These are phyloP conservation scores for Gardenia jasminoides DNA, from an alignment of 257 asterid species.

Conservation along the genomic window DNA sequence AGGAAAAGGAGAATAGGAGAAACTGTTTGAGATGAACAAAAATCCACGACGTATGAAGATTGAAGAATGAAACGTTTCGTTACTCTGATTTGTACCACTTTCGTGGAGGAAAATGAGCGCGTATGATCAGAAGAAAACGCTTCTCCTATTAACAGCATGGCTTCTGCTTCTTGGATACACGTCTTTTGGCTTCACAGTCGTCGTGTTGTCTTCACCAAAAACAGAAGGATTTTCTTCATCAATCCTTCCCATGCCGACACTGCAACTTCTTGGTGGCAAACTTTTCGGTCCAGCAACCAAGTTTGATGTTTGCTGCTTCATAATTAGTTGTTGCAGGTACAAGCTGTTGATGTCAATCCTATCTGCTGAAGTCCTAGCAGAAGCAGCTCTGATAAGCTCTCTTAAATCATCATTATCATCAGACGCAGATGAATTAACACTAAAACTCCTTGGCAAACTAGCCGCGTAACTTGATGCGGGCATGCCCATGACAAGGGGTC, in stretches of 20 bases:
- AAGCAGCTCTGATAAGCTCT: slow-evolving; percentile 61
- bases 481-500: slow-evolving; percentile 5
- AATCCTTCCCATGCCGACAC: slow-evolving; percentile 80
- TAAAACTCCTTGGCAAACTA: slow-evolving; percentile 37
- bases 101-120: not conserved
- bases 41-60: not conserved
- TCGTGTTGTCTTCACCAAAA: slow-evolving; percentile 40
- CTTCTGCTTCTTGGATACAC: slow-evolving; percentile 61
- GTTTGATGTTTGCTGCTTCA: slow-evolving; percentile 8
- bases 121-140: slow-evolving; percentile 6
- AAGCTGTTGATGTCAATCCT: slow-evolving; percentile 25
- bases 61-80: not conserved
- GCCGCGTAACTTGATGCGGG: not conserved
- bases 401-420: slow-evolving; percentile 40
- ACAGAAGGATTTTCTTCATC: slow-evolving; percentile 69
- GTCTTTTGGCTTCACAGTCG: slow-evolving; percentile 21
- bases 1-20: not conserved
- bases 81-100: not conserved
- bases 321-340: slow-evolving; percentile 30
- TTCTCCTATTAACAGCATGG: slow-evolving; percentile 41
- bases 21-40: not conserved
- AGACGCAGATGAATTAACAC: slow-evolving; percentile 42
- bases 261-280: slow-evolving; percentile 60
- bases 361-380: slow-evolving; percentile 39
- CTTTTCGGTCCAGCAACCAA: slow-evolving; percentile 14